Base-by-base conservation (phyloP, 2,329 filamentous ascomycete genomes). In the Amauroascus verrucosus region DNA sequence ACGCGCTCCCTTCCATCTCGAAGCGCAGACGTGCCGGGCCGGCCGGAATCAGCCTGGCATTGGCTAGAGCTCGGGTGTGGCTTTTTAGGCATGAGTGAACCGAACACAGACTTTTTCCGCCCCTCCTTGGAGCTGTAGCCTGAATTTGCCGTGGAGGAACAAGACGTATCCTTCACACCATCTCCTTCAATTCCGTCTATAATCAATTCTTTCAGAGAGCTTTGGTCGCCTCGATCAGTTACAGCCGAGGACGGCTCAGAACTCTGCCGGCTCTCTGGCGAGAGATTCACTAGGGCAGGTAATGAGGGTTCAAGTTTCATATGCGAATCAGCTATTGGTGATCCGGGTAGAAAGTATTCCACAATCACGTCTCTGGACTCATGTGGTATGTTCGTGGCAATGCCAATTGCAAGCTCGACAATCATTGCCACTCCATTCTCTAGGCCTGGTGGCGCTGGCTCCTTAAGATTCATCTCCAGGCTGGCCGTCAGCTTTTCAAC, bases 301-400 rank as follows among this genome's bases (percentile, higher is more conserved):
- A 90, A 72, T 0, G 76, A 76, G 5, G 73, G 72, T 66, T 97
- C 93, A 3, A 88, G 72, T 63, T 95, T 94, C 90, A 97, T 96
- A 58, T 86, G 77, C 3, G 84, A 79, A 1, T 81, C 74, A 56
- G 84, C 77, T 54, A 97, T 76, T 40, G 76, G 68, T 43, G 85
- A 80, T 41, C 87, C 86, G 0, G 93, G 91, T 54, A 84, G 72
- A 50, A 90, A 89, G 65, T 95, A 96, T 57, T 85, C 82, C 56
- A 98, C 85, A 41, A 82, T 83, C 14, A 98, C 87, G 64, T 97
- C 93, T 58, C 93, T 82, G 61, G 88, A 93, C 70, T 98, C 93
- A 37, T 95, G 72, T 0, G 93, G 91, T 44, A 97, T 72, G 66
- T 96, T 94, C 55, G 84, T 80, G 0, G 87, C 82, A 58, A 98